phyloP scores from a whole-genome alignment of 2,329 filamentous ascomycete genomes.

The Fusarium foetens region DNA sequence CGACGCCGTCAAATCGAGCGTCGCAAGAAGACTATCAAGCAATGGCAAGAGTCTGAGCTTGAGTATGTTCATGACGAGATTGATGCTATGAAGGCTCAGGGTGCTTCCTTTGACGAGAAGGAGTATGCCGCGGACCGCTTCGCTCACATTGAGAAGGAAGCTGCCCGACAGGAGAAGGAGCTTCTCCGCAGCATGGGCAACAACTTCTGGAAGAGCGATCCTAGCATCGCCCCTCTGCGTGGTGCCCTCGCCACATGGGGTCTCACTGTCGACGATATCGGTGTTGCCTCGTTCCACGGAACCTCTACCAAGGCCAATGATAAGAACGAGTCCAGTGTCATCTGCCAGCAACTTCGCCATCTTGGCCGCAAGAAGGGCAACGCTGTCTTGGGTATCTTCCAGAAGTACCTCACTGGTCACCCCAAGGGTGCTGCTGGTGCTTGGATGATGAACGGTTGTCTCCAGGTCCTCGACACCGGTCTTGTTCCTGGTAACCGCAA shows the following conservation, averaged over 20 bases:
- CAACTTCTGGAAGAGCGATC: constrained; percentile 98
- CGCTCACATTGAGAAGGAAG: constrained; percentile 85
- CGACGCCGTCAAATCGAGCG: constrained; percentile 93
- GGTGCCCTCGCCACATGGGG: constrained; percentile 98
- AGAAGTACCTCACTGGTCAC: constrained; percentile 98
- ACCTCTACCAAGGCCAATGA: constrained; percentile 99
- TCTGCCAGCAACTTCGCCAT: constrained; percentile 95
- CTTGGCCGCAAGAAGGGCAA: constrained; percentile 97
- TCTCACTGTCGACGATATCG: constrained; percentile 94
- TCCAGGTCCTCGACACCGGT: constrained; percentile 94
- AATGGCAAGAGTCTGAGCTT: constrained; percentile 95
- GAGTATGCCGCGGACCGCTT: constrained; percentile 89
- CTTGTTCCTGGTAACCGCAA: constrained; percentile 97
- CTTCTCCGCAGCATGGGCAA: constrained; percentile 93
- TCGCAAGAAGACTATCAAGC: constrained; percentile 92
- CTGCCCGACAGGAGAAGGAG: constrained; percentile 90
- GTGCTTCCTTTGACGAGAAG: constrained; percentile 77
- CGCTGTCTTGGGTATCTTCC: constrained; percentile 95
- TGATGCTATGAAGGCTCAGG: constrained; percentile 86
- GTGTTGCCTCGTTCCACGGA: constrained; percentile 97
- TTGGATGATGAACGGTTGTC: constrained; percentile 99
- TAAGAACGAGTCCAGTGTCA: constrained; percentile 98
- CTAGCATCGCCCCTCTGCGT: constrained; percentile 92
- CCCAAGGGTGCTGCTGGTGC: constrained; percentile 99
- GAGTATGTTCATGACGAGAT: constrained; percentile 94